These are phyloP conservation scores for Galerina marginata DNA, from an alignment of 768 basidiomycete genomes.

Conservation along the genomic window DNA sequence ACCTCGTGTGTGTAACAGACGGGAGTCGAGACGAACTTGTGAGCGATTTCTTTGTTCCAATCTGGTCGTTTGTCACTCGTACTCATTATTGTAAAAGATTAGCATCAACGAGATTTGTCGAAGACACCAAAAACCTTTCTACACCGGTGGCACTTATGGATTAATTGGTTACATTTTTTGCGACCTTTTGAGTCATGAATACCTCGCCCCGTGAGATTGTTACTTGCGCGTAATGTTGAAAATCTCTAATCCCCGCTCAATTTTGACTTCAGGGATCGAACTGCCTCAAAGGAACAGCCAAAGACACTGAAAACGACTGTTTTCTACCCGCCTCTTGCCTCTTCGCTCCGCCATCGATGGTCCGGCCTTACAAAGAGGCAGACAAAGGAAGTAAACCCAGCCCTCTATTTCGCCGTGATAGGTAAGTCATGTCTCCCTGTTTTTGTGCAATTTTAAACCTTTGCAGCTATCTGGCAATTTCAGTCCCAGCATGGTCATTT, in stretches of 20 bases:
- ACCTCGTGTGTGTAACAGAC: constrained; percentile 90
- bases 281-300: constrained; percentile 58
- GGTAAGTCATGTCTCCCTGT: constrained; percentile 47
- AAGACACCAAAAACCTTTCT: constrained; percentile 76
- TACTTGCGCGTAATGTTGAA: constrained; percentile 3
- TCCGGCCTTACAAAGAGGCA: constrained; percentile 69
- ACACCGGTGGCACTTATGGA: constrained; percentile 92
- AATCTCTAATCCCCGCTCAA: background rate
- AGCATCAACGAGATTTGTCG: constrained; percentile 83
- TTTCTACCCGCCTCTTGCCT: constrained; percentile 67
- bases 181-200: constrained; percentile 87
- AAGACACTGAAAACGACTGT: constrained; percentile 65
- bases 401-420: constrained; percentile 70
- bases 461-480: constrained; percentile 83
- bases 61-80: constrained; percentile 14
- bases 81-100: constrained; percentile 50
- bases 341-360: constrained; percentile 75
- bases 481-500: constrained; percentile 62
- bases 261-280: constrained; percentile 57
- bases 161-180: constrained; percentile 94
- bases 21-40: constrained; percentile 73
- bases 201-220: constrained; percentile 76
- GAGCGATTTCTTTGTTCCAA: constrained; percentile 33
- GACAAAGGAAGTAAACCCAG: constrained; percentile 85
- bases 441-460: constrained; percentile 1